Evolutionary conservation across 225 moss, liverwort and hornwort genomes (phyloP), one percentile per base, ranked within the genome.

Genomic region (Asterella californica): DNA sequence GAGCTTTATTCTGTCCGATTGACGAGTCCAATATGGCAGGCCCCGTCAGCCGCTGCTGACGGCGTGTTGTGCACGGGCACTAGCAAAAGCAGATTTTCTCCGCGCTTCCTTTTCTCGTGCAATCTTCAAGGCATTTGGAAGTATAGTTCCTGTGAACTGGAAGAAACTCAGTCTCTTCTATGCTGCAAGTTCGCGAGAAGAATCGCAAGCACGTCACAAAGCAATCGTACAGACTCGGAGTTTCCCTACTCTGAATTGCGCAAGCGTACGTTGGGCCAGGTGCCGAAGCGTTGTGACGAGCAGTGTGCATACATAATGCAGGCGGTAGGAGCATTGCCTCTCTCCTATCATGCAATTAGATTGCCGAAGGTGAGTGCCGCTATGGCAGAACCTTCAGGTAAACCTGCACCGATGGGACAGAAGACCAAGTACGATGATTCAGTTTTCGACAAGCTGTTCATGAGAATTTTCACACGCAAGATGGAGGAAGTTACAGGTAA

Each of bases 381-480:
- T 64, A 64, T 99, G 66, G 95, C 97, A 11, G 97, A 99, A 75
- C 95, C 97, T n/a, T 89, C 89, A 30, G 95, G 97, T 52, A 85
- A 88, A 78, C 97, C 97, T 4, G 90, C 89, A 34, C 92, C 97
- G 9, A 88, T 99, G 48, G 97, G 97, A 61, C 84, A 93, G 84
- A 79, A 92, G 50, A 95, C 97, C 25, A 92, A 90, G 72, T 99
- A 99, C 86, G 93, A 90, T 0, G 97, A 99, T 69, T 90, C 90
- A 34, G 65, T 91, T 48, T 87, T 99, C 32, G 97, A 99, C 80
- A 93, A 86, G 75, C 86, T 89, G 45, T 93, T 95, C 84, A 99
- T 99, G 93, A 83, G 89, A 47, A 80, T 93, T 24, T 94, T 99
- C 82, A 88, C 91, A 14, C 72, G 84, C 8, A 99, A 89, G 84